These are phyloP conservation scores for Aspergillus haitiensis DNA, from an alignment of 495 filamentous ascomycete species.

Conservation along the genomic window DNA sequence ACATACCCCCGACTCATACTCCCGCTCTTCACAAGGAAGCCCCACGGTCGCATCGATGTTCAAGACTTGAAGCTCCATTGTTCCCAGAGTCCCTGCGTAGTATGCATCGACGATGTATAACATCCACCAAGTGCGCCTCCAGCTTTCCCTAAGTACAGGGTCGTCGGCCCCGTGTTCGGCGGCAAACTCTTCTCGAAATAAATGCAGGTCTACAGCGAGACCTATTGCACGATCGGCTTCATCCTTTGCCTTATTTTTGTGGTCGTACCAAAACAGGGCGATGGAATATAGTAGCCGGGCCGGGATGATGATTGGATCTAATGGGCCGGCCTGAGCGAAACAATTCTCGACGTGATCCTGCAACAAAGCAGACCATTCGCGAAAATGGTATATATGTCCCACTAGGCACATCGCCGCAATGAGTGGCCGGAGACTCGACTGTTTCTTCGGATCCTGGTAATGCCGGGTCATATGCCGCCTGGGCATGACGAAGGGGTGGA, in stretches of 20 bases:
- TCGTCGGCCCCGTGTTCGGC: slow-evolving; percentile 23
- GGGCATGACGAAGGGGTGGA: slow-evolving; percentile 31
- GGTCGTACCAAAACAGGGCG: slow-evolving; percentile 35
- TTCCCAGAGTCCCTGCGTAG: slow-evolving; percentile 33
- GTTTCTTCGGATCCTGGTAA: slow-evolving; percentile 25
- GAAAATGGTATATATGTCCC: slow-evolving; percentile 28
- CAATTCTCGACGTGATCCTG: slow-evolving; percentile 25
- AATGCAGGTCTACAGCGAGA: slow-evolving; percentile 42
- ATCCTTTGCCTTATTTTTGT: slow-evolving; percentile 25
- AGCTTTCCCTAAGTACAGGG: slow-evolving; percentile 29
- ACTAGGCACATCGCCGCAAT: slow-evolving; percentile 28
- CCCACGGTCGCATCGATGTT: slow-evolving; percentile 58
- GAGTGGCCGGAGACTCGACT: slow-evolving; percentile 22
- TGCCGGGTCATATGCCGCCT: slow-evolving; percentile 19
- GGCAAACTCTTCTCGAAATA: slow-evolving; percentile 29
- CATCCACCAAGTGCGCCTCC: slow-evolving; percentile 44
- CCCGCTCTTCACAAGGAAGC: slow-evolving; percentile 76
- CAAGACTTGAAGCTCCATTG: slow-evolving; percentile 50
- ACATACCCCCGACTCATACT: slow-evolving; percentile 65
- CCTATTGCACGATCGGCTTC: slow-evolving; percentile 26
- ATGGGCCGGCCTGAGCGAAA: slow-evolving; percentile 56
- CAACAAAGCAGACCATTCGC: slow-evolving; percentile 25
- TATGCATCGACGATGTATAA: slow-evolving; percentile 34
- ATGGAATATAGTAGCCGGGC: slow-evolving; percentile 36
- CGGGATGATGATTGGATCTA: slow-evolving; percentile 34